Percentiles rank a stretch among this genome's conserved stretches.
Conservation (phyloP, 768 basidiomycete genomes). For the Gloeophyllum trabeum region DNA sequence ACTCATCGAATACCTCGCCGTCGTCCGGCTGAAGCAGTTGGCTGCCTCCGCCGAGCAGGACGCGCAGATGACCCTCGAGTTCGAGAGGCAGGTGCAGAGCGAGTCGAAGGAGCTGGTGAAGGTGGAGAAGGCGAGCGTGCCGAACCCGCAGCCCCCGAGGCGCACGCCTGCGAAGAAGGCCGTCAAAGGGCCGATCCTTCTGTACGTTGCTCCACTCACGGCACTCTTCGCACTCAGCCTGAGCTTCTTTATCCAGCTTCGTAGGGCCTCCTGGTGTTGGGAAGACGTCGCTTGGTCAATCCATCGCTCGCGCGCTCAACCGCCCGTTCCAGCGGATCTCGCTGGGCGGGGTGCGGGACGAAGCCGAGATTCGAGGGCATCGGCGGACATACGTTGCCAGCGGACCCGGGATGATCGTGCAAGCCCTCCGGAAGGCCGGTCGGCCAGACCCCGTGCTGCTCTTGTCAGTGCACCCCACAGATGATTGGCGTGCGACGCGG, state of each 20-base stretch:
- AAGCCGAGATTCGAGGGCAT: constrained; percentile 76
- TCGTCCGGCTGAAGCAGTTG: constrained; percentile 48
- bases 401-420: constrained; percentile 67
- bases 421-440: constrained; percentile 78
- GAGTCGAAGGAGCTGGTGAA: background rate
- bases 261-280: constrained; percentile 69
- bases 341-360: constrained; percentile 86
- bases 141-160: too few relatives aligned
- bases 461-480: constrained; percentile 36
- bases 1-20: constrained; percentile 84
- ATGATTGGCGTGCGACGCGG: background rate
- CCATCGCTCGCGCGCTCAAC: constrained; percentile 71
- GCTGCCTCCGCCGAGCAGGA: background rate
- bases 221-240: background rate
- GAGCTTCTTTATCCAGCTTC: background rate
- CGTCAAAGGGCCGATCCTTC: constrained; percentile 64
- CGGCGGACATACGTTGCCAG: constrained; percentile 86
- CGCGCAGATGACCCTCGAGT: background rate
- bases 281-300: constrained; percentile 87
- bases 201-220: constrained; percentile 17
- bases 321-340: constrained; percentile 90
- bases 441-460: constrained; percentile 73
- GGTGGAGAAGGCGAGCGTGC: background rate
- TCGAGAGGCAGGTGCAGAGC: background rate
- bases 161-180: constrained; percentile 19